phyloP scores from a whole-genome alignment of 2,329 filamentous ascomycete genomes.

The Periconia digitata region DNA sequence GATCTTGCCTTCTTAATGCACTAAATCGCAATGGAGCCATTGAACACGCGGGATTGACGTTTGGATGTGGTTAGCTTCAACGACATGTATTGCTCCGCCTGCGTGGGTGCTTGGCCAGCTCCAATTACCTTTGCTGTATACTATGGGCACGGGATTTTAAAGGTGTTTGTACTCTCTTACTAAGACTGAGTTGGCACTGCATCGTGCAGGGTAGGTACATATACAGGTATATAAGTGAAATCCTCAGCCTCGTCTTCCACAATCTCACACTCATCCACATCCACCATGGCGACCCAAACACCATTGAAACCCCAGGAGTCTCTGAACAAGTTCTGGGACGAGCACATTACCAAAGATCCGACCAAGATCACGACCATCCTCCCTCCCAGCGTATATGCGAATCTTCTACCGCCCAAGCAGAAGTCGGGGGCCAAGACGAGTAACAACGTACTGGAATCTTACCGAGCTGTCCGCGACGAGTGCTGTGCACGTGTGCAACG shows the following conservation, averaged over 20 bases:
- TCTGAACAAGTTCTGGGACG: conserved; percentile 72
- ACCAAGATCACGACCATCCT: conserved; percentile 72
- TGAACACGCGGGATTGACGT: too few relatives aligned
- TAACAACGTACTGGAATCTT: conserved; percentile 65
- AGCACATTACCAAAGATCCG: conserved; percentile 67
- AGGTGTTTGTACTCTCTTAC: too few relatives aligned
- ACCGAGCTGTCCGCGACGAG: conserved; percentile 68
- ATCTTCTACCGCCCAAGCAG: conserved; percentile 41
- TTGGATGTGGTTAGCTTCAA: too few relatives aligned
- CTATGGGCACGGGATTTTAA: too few relatives aligned
- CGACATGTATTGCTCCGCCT: too few relatives aligned
- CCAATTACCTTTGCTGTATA: too few relatives aligned
- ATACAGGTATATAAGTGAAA: background rate
- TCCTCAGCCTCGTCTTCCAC: background rate
- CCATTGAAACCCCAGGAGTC: conserved; percentile 58
- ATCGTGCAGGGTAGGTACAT: background rate
- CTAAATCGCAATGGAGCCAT: too few relatives aligned
- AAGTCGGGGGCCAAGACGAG: conserved; percentile 56
- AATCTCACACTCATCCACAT: too few relatives aligned
- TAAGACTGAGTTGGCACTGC: too few relatives aligned
- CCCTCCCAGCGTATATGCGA: conserved; percentile 65
- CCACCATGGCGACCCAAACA: conserved; percentile 2
- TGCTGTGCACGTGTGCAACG: conserved; percentile 63
- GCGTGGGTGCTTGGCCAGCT: too few relatives aligned
- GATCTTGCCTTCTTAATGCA: too few relatives aligned